Evolutionary conservation across 768 basidiomycete genomes (phyloP), one percentile per base, ranked within the genome.

Genomic region (Coprinopsis strossmayeri): DNA sequence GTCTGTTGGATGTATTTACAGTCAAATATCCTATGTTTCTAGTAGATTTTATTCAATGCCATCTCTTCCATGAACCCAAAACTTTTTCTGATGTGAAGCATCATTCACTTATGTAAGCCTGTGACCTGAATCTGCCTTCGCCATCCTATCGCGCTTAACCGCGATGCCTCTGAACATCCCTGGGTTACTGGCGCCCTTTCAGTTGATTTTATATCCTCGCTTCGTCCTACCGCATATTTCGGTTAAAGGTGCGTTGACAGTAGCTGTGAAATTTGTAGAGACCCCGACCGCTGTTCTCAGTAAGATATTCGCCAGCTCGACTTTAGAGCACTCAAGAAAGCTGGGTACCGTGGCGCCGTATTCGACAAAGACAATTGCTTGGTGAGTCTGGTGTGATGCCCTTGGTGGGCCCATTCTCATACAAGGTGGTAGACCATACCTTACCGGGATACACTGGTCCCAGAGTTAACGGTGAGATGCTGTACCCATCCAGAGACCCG

Each of bases 301-400:
- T 61, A 74, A 88, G 90, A 90, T 61, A 90, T 94, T 57, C 87
- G 89, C 72, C 76, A 84, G 55, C 73, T 94, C 58, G 80, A 94
- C 64, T 92, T 91, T 71, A 56, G 56, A 7, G 81, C 81, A 30
- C 70, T 98, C 32, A 76, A 76, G 49, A 71, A 72, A 49, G 79
- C 82, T 5, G 92, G 94, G 3, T 93, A 91, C 61, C 78, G 81
- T 39, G 92, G 88, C n/a, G 89, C 86, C 2, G 81, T 99, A 1
- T 87, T 98, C 56, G 95, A 98, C 75, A 97, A 98, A 68, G 95
- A 99, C 61, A 98, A 99, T 58, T 98, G 95, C 60, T 67, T 98
- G 55, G 95, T 91, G 54, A 24, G 85, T 69, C 20, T 34, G 30
- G 32, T 41, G 45, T 18, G 26, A 12, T 15, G 3, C 17, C 7